These are phyloP conservation scores for Suillus lakei DNA, from an alignment of 768 basidiomycete genomes.

Conservation along the genomic window DNA sequence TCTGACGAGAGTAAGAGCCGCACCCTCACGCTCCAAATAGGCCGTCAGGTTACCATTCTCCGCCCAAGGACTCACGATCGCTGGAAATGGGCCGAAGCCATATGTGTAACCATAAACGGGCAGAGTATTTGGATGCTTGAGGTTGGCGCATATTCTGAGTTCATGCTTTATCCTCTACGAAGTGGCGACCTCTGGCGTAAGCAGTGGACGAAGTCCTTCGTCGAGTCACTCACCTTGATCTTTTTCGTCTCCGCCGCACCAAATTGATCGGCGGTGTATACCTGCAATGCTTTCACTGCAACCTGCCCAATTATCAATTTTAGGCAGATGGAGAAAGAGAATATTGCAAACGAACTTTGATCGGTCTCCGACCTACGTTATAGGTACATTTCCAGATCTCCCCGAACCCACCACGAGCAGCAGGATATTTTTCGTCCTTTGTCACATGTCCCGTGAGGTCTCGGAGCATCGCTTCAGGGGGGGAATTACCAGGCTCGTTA, in stretches of 20 bases:
- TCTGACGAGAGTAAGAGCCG: too few relatives aligned
- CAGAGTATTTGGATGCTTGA: conserved; percentile 24
- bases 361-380: background rate
- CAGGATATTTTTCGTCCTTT: background rate
- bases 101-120: conserved; percentile 21
- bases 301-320: background rate
- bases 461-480: background rate
- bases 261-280: too few relatives aligned
- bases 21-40: too few relatives aligned
- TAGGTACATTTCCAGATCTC: conserved; percentile 8
- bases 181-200: background rate
- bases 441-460: conserved; percentile 3
- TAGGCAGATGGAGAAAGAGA: too few relatives aligned
- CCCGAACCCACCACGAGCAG: background rate
- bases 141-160: conserved; percentile 22
- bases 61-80: conserved; percentile 26
- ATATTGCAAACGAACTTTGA: background rate
- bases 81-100: conserved; percentile 23
- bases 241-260: background rate
- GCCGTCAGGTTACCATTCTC: conserved; percentile 18
- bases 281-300: conserved; percentile 2
- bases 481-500: background rate
- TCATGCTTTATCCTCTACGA: conserved; percentile 22
- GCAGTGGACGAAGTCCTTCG: background rate
- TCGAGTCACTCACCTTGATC: too few relatives aligned